These are phyloP conservation scores for Paecilomyces sp. DNA, from an alignment of 2,329 filamentous ascomycete species.

Conservation along the genomic window DNA sequence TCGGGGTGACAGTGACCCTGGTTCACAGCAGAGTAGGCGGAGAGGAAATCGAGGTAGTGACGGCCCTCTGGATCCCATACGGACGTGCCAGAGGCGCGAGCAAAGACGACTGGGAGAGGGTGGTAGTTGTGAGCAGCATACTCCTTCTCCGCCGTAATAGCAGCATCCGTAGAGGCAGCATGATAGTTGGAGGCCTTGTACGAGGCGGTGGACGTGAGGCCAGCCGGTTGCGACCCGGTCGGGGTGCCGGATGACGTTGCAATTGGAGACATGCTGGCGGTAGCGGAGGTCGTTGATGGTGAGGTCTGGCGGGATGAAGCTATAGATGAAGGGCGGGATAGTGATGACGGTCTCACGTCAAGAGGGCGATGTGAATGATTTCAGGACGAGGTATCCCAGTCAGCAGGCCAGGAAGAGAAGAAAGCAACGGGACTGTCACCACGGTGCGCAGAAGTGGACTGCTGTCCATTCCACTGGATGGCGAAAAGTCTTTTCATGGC, in stretches of 20 bases:
- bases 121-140: constrained; percentile 98
- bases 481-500: neutral
- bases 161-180: constrained; percentile 67
- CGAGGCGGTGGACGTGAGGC: constrained; percentile 22
- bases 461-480: constrained; percentile 1
- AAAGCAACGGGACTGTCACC: neutral
- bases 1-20: constrained; percentile 97
- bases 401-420: constrained; percentile 2
- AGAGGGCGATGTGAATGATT: neutral
- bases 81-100: constrained; percentile 72
- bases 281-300: neutral
- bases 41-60: constrained; percentile 96
- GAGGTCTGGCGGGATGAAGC: neutral
- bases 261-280: constrained; percentile 14
- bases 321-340: neutral
- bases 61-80: constrained; percentile 97
- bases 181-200: constrained; percentile 52
- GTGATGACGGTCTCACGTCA: neutral
- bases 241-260: constrained; percentile 14
- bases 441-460: neutral
- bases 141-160: constrained; percentile 73
- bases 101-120: constrained; percentile 88
- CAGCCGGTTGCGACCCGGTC: constrained; percentile 17
- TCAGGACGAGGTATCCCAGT: neutral
- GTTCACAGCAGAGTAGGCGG: constrained; percentile 95